Evolutionary conservation across 83 land plant species (phyloP), one percentile per base, ranked within the genome.

Genomic region (Picea abies): DNA sequence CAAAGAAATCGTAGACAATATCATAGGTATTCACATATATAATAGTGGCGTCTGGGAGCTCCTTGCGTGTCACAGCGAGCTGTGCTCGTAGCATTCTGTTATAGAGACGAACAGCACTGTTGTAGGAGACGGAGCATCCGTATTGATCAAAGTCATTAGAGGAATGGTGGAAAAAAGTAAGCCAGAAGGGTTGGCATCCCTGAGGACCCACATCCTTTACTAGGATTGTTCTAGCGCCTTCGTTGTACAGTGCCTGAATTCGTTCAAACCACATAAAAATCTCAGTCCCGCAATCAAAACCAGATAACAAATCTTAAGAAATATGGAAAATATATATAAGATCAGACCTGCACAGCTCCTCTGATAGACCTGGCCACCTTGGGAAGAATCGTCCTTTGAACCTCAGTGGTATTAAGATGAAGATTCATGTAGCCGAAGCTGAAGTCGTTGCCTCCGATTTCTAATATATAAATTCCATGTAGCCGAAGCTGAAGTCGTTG

Each of bases 361-460:
- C 41, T 56, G 68, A 85, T 9, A 20, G 65, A 76, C 60, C 56
- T 79, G 22, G 44, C 79, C 6, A 79, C 86, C 37, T 71, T 61
- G 12, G 81, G 87, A 2, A 85, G 73, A 63, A 84, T 61, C 65
- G 32, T 11, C 3, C n/a, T 22, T 61, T 83, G 75, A 35, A 85
- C 86, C 80, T 85, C 71, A 19, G 47, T 22, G n/a, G 63, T 26
- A 63, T 82, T 79, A 22, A 73, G 52, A 63, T 66, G 47, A 14
- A 73, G 84, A 47, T 60, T 76, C 80, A 56, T 83, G 80, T 85
- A 85, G 52, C 87, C 87, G 16, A 63, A 83, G 35, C 71, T 85
- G 86, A 85, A 83, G 44, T 85, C 87, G 56, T 85, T 83, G 17
- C 87, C 87, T 14, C 86, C 87, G 1, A 85, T 82, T 14, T 83